A percentile compares a stretch with the other conserved stretches of the same genome.
Evolutionary conservation across 2,329 filamentous ascomycete genomes (phyloP).

Genomic region (Cladosporium oxysporum): DNA sequence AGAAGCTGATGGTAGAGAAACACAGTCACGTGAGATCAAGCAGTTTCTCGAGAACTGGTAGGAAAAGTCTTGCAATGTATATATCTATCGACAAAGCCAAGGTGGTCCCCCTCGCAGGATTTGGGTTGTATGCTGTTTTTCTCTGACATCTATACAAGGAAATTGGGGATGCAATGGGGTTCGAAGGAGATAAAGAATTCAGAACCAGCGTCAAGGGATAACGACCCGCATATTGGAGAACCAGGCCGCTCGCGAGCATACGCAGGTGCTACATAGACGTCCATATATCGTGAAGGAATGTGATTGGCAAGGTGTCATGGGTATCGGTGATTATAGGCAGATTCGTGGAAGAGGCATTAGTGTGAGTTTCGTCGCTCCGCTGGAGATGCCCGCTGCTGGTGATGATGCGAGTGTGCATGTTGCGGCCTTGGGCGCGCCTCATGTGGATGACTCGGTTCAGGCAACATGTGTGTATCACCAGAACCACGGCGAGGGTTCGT

Average conservation of each 20-base stretch:
- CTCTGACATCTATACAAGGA: background rate
- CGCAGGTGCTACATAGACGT: background rate
- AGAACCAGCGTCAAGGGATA: background rate
- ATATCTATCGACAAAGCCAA: slow-evolving; percentile 2
- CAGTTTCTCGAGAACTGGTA: background rate
- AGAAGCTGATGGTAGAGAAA: background rate
- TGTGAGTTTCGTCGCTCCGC: slow-evolving; percentile 3
- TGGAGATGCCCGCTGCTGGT: background rate
- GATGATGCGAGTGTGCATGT: background rate
- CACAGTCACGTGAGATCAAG: background rate
- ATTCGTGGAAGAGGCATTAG: background rate
- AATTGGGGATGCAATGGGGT: background rate
- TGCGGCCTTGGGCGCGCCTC: background rate
- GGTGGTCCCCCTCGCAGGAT: background rate
- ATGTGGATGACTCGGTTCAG: background rate
- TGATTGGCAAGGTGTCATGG: background rate
- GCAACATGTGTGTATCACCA: background rate
- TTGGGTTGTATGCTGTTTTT: background rate
- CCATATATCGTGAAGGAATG: background rate
- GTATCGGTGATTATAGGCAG: background rate
- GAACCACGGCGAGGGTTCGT: background rate
- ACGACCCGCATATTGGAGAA: background rate
- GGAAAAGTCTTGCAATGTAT: background rate
- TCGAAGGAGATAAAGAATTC: background rate
- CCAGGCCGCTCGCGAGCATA: background rate